Evolutionary conservation across 768 basidiomycete species (phyloP), one percentile per base, ranked within the genome.

Genomic region (Tephrocybe sp.): DNA sequence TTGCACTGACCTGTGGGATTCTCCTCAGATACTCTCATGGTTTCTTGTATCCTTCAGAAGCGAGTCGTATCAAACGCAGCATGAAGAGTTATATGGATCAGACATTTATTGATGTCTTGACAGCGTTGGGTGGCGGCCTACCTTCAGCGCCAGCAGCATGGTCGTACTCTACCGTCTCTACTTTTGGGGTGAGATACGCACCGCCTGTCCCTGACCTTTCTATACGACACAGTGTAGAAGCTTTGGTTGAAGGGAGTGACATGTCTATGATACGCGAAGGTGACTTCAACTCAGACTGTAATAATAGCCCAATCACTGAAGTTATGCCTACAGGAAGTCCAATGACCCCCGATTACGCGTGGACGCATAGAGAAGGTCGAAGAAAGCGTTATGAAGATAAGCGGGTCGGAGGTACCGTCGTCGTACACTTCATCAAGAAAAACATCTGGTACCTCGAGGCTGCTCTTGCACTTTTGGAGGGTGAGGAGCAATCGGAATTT

Each of bases 401-500:
- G 52, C 84, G 88, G 17, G 81, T 92, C 8, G 96, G 96, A 3
- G 97, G 96, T 5, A 99, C 96, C 2, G 79, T 95, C 40, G 89
- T 93, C 17, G 93, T 99, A 45, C 96, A 99, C 71, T 98, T 92
- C 65, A 87, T 99, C 76, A 99, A 98, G 83, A 88, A 92, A 66
- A 84, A 91, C 57, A 88, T 90, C 72, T 99, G 96, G 96, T 98
- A 89, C 70, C 68, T 94, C 58, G 96, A 99, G 72, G 91, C 95
- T 5, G 91, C 92, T 10, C 70, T 93, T 10, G 93, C 92, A 14
- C 73, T 99, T 20, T 73, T 98, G 23, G 91, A 89, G 47, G 81
- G 84, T n/a, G 81, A 85, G 26, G 86, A 92, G 52, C 70, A 79
- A 51, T 84, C 83, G 9, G 83, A 87, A 58, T 62, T 65, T 19